Conservation (phyloP, 768 basidiomycete genomes). For the Russula griseocarnosa region DNA sequence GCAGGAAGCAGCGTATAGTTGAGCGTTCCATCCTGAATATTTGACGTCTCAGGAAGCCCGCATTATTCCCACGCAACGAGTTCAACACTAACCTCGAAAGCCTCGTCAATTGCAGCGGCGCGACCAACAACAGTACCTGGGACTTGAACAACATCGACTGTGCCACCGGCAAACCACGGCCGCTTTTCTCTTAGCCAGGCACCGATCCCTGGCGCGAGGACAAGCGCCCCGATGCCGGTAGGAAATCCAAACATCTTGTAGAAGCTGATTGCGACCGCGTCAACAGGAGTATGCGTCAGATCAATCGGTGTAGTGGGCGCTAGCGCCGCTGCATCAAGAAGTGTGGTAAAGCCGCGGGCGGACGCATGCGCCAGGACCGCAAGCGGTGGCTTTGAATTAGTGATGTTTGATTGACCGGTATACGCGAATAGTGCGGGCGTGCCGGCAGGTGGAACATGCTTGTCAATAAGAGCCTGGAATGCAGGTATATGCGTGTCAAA, state of each 20-base stretch:
- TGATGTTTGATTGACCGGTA: slow-evolving; percentile 79
- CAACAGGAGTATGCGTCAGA: slow-evolving; percentile 60
- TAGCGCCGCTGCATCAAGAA: slow-evolving; percentile 81
- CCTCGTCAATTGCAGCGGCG: slow-evolving; percentile 57
- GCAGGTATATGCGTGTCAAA: slow-evolving; percentile 1
- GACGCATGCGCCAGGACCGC: slow-evolving; percentile 61
- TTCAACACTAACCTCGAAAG: slow-evolving; percentile 61
- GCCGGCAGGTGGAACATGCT: slow-evolving; percentile 46
- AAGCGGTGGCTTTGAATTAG: slow-evolving; percentile 68
- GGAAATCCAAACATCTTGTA: slow-evolving; percentile 92
- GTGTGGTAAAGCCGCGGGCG: slow-evolving; percentile 63
- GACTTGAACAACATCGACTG: slow-evolving; percentile 78
- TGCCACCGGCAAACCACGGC: slow-evolving; percentile 85
- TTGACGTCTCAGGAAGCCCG: neutral
- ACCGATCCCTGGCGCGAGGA: slow-evolving; percentile 47
- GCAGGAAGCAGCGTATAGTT: slow-evolving; percentile 76
- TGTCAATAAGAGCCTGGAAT: slow-evolving; percentile 51
- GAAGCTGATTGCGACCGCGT: slow-evolving; percentile 80
- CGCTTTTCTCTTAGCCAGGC: slow-evolving; percentile 57
- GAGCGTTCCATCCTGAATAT: slow-evolving; percentile 71
- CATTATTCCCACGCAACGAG: neutral
- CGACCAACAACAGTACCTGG: slow-evolving; percentile 67
- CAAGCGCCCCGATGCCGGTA: slow-evolving; percentile 75
- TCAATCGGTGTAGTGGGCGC: slow-evolving; percentile 69
- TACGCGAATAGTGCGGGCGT: slow-evolving; percentile 65